Conservation (phyloP, 1,284 basidiomycete genomes). For the Irpex lacteus region DNA sequence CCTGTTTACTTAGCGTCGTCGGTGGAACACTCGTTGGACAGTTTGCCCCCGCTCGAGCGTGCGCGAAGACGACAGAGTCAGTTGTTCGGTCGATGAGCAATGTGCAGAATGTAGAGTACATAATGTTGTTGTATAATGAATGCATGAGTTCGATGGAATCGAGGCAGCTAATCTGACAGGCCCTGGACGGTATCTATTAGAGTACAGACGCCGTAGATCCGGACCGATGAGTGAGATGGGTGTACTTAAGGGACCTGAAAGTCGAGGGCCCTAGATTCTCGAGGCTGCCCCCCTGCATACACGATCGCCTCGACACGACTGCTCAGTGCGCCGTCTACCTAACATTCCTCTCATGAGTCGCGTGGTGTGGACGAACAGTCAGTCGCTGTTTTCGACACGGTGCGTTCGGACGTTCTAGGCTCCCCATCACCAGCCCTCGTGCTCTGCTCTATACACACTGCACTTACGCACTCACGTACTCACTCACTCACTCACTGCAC, state of each 20-base stretch:
- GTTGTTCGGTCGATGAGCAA: not conserved
- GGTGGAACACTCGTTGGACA: slow-evolving; percentile 13
- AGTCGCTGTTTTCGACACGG: too few species aligned
- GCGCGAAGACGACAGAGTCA: slow-evolving; percentile 15
- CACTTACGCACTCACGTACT: not conserved
- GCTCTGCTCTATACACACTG: not conserved
- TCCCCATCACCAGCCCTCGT: too few species aligned
- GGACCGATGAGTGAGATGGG: not conserved
- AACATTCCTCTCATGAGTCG: too few species aligned
- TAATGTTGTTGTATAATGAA: not conserved
- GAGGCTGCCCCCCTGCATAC: not conserved
- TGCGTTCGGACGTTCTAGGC: too few species aligned
- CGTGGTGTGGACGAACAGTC: too few species aligned
- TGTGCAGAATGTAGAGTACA: too few species aligned
- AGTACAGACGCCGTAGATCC: not conserved
- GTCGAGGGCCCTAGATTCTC: not conserved
- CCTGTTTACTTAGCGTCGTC: slow-evolving; percentile 5
- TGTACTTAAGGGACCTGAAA: not conserved
- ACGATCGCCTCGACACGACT: too few species aligned
- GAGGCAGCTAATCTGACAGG: not conserved
- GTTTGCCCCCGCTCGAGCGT: slow-evolving; percentile 18
- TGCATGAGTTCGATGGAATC: not conserved
- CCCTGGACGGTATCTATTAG: not conserved
- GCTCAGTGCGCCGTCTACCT: too few species aligned
- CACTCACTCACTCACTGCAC: not conserved